Conservation (phyloP, 768 basidiomycete species). For the Boletus reticulatus region DNA sequence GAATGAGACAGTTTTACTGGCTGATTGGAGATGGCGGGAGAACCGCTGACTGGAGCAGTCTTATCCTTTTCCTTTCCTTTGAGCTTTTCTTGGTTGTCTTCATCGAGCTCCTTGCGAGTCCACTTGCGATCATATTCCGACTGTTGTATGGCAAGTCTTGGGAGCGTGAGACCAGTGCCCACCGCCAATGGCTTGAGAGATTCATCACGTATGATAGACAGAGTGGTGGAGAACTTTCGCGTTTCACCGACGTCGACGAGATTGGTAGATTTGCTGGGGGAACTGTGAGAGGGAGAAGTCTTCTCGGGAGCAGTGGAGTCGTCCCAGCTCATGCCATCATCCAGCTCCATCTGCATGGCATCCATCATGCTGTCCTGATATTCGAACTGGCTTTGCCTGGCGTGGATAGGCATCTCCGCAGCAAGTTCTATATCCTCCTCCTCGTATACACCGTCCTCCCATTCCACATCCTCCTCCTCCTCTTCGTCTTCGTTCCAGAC, state of each 20-base stretch:
- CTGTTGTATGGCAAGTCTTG: conserved; percentile 42
- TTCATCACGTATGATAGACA: conserved; percentile 65
- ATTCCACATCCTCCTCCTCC: conserved; percentile 49
- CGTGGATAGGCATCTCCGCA: conserved; percentile 47
- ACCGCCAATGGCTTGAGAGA: conserved; percentile 23
- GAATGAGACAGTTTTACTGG: conserved; percentile 11
- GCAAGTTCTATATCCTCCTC: conserved; percentile 65
- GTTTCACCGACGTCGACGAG: conserved; percentile 72
- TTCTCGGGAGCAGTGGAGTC: conserved; percentile 49
- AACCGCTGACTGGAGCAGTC: conserved; percentile 28
- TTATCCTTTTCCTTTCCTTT: conserved; percentile 50
- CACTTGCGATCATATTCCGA: conserved; percentile 56
- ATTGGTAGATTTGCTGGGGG: conserved; percentile 46
- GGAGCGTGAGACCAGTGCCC: conserved; percentile 29
- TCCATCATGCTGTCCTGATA: conserved; percentile 30
- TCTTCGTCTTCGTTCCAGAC: conserved; percentile 81
- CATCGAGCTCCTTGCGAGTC: conserved; percentile 48
- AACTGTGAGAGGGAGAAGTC: conserved; percentile 28
- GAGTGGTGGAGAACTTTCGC: conserved; percentile 74
- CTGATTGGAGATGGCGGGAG: conserved; percentile 29
- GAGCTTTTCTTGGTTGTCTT: conserved; percentile 48
- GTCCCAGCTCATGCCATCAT: conserved; percentile 90
- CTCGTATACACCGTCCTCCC: conserved; percentile 67
- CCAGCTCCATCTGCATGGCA: conserved; percentile 55
- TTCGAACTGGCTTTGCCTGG: conserved; percentile 37